Base-by-base conservation (phyloP, 768 basidiomycete genomes). In the Phylloporus sp. region DNA sequence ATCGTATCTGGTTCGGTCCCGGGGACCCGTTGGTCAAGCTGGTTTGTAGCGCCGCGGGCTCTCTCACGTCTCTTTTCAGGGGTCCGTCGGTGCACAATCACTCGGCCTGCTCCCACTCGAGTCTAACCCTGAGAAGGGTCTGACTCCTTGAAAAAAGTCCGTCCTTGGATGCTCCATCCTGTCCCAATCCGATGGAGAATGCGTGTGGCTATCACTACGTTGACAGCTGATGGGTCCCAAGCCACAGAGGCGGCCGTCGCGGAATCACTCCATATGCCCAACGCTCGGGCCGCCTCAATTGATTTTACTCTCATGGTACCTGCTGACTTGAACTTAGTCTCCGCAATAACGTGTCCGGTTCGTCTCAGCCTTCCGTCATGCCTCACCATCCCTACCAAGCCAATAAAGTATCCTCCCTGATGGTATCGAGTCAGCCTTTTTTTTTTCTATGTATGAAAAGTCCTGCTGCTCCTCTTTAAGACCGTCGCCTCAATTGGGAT, bases 301-400 rank as follows among this genome's bases (percentile, higher is more conserved):
- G 44, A 28, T 18, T 15, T 17, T n/a, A 6, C 24, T 15, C 14
- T 23, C 44, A 17, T 34, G 31, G 56, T 56, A 17, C 56, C 56
- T 59, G n/a, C n/a, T n/a, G n/a, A n/a, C n/a, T n/a, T n/a, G n/a
- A n/a, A n/a, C n/a, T n/a, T n/a, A n/a, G n/a, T n/a, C n/a, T n/a
- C n/a, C n/a, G n/a, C n/a, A n/a, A n/a, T n/a, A n/a, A n/a, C n/a
- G 33, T 9, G 28, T 23, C 27, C n/a, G 39, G 50, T 46, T 49
- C 35, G 53, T 52, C 59, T 56, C 49, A 46, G n/a, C n/a, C n/a
- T n/a, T n/a, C n/a, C 27, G 6, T 24, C 39, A 18, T n/a, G 20
- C 23, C 22, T 43, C 46, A n/a, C 32, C 18, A 15, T 28, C 39
- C 49, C 39, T 35, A 18, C 18, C 15, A 23, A 32, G 6, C 28